A percentile compares a stretch with the other conserved stretches of the same genome.
Conservation (phyloP, 108 stramenopile genomes). For the Cyclotella sp. region DNA sequence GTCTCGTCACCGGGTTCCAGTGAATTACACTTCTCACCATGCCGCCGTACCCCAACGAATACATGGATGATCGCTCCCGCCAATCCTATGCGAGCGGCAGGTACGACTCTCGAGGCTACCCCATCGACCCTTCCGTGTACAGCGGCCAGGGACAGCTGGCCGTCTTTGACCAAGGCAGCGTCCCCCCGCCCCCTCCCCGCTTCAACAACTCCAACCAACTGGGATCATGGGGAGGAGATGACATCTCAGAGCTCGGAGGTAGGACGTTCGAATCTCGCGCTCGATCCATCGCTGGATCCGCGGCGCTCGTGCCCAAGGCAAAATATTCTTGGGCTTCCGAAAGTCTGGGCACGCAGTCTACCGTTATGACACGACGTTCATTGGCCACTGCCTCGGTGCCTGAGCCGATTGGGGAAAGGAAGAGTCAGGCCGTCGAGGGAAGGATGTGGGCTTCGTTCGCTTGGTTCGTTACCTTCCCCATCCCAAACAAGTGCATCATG, state of each 20-base stretch:
- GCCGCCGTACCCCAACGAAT: slow-evolving; percentile 2
- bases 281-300: slow-evolving; percentile 46
- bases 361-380: slow-evolving; percentile 48
- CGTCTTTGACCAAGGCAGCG: slow-evolving; percentile 20
- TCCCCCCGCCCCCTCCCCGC: slow-evolving; percentile 27
- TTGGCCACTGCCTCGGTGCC: slow-evolving; percentile 47
- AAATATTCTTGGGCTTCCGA: slow-evolving; percentile 56
- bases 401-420: slow-evolving; percentile 16
- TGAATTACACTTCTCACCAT: background rate
- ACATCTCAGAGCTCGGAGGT: slow-evolving; percentile 42
- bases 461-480: slow-evolving; percentile 44
- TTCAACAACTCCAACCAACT: slow-evolving; percentile 10
- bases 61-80: slow-evolving; percentile 27
- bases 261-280: slow-evolving; percentile 54
- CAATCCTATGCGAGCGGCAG: slow-evolving; percentile 35
- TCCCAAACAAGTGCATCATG: slow-evolving; percentile 51
- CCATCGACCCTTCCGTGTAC: slow-evolving; percentile 39
- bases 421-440: slow-evolving; percentile 10
- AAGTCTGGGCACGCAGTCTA: slow-evolving; percentile 44
- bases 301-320: slow-evolving; percentile 52
- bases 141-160: slow-evolving; percentile 28
- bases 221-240: slow-evolving; percentile 18
- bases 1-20: background rate
- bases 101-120: slow-evolving; percentile 30
- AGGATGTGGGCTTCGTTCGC: slow-evolving; percentile 48